Evolutionary conservation across 495 filamentous ascomycete genomes (phyloP).

Genomic region (Physcia stellaris): DNA sequence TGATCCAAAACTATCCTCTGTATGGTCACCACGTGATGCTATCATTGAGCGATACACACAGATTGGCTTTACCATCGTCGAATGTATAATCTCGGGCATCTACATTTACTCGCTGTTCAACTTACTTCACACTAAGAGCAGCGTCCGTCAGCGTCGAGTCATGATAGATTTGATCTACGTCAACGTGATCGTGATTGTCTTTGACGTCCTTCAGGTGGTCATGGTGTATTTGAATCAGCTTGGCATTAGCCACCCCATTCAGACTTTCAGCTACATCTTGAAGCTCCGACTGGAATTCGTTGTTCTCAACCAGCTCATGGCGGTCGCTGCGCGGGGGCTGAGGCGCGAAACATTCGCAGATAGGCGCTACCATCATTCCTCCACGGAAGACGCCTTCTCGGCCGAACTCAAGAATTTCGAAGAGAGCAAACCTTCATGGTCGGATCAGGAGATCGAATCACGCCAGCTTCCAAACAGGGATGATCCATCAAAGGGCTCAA

Average conservation of each 20-base stretch:
- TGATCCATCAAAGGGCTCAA: neutral
- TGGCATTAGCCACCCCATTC: constrained; percentile 29
- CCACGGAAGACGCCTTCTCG: neutral
- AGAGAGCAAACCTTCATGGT: neutral
- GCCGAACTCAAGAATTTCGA: neutral
- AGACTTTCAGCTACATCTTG: constrained; percentile 37
- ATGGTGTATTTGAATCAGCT: constrained; percentile 26
- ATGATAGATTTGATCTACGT: constrained; percentile 29
- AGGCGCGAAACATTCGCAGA: constrained; percentile 9
- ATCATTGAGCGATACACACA: constrained; percentile 32
- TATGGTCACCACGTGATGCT: constrained; percentile 20
- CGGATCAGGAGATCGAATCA: neutral
- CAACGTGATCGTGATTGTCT: constrained; percentile 33
- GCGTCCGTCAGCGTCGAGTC: constrained; percentile 19
- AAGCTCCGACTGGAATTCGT: constrained; percentile 41
- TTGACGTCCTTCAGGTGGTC: constrained; percentile 29
- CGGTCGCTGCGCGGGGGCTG: constrained; percentile 11
- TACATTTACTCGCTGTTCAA: constrained; percentile 26
- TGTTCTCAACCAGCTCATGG: constrained; percentile 33
- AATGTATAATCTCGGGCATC: constrained; percentile 20
- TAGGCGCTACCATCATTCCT: constrained; percentile 8
- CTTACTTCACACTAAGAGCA: constrained; percentile 23
- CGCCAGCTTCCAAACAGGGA: neutral
- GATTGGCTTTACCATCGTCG: constrained; percentile 26
- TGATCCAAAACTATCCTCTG: constrained; percentile 3